Percentiles rank a stretch among this genome's conserved stretches.
Evolutionary conservation across 1,139 yeast species (phyloP).

Genomic region (Scheffersomyces insectosa): DNA sequence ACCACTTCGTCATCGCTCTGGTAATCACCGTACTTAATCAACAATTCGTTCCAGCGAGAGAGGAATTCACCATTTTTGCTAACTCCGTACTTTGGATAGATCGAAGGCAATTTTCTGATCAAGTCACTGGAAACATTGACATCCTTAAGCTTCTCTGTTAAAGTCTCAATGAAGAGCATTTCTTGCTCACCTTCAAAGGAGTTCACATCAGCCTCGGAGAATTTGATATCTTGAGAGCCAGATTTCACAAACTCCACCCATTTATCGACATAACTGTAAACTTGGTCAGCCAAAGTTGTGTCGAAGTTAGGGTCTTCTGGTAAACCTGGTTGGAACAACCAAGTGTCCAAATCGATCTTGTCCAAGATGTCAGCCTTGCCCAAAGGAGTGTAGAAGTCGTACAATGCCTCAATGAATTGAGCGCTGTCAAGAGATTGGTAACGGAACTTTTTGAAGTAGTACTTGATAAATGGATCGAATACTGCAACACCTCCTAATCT

Average conservation of each 20-base stretch:
- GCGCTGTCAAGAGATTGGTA: constrained; percentile 32
- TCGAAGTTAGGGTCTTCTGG: constrained; percentile 30
- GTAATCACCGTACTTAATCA: constrained; percentile 29
- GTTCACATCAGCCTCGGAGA: constrained; percentile 22
- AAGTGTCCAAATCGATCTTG: constrained; percentile 25
- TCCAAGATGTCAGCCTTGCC: constrained; percentile 20
- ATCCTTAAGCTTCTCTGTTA: constrained; percentile 22
- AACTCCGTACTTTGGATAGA: constrained; percentile 26
- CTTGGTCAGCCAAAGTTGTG: constrained; percentile 32
- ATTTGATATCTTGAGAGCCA: constrained; percentile 8
- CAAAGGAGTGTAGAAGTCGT: constrained; percentile 27
- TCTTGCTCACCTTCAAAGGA: constrained; percentile 36
- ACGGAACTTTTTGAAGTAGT: constrained; percentile 31
- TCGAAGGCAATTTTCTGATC: constrained; percentile 19
- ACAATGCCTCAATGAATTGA: constrained; percentile 30
- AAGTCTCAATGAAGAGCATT: constrained; percentile 34
- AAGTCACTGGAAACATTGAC: constrained; percentile 15
- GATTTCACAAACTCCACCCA: constrained; percentile 21
- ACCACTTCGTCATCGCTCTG: constrained; percentile 19
- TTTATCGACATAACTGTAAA: constrained; percentile 25
- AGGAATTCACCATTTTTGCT: constrained; percentile 36
- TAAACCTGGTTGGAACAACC: constrained; percentile 33
- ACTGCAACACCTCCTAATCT: constrained; percentile 26
- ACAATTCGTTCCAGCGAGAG: constrained; percentile 31
- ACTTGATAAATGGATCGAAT: constrained; percentile 34